A percentile compares a stretch with the other conserved stretches of the same genome.
Evolutionary conservation across 2,329 filamentous ascomycete species (phyloP).

Genomic region (Raffaelea arxii): DNA sequence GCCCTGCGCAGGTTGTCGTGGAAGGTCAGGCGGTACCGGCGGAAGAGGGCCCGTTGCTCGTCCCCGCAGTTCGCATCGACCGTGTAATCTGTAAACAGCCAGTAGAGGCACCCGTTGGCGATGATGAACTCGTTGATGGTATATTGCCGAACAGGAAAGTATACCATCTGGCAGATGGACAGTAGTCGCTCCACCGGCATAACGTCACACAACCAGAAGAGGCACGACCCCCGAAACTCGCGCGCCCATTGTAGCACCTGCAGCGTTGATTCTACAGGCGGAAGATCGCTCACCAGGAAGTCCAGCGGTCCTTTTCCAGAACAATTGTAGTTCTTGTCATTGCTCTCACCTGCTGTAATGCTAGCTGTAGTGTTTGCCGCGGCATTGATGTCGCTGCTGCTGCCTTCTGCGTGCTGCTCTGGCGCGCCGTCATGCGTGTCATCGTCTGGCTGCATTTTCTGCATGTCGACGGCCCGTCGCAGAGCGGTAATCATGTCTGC

Average conservation of each 20-base stretch:
- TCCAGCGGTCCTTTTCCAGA: too few species aligned
- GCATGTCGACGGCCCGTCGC: conserved; percentile 42
- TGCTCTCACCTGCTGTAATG: too few species aligned
- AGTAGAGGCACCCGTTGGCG: conserved; percentile 38
- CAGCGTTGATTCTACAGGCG: background rate
- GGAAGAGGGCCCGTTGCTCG: conserved; percentile 16
- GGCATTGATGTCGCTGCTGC: too few species aligned
- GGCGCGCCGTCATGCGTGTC: background rate
- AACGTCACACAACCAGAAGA: conserved; percentile 18
- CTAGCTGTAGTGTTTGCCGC: too few species aligned
- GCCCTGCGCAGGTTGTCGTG: conserved; percentile 7
- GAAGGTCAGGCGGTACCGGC: conserved; percentile 12
- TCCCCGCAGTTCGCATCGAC: background rate
- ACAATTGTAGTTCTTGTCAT: too few species aligned
- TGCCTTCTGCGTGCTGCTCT: background rate
- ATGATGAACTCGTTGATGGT: conserved; percentile 34
- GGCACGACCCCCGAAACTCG: background rate
- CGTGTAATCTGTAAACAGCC: conserved; percentile 35
- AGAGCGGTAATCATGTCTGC: conserved; percentile 41
- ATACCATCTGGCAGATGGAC: conserved; percentile 32
- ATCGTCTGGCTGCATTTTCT: conserved; percentile 10
- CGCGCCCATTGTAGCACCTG: background rate
- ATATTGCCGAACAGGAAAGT: conserved; percentile 11
- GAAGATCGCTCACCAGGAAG: background rate
- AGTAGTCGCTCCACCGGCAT: conserved; percentile 39